Evolutionary conservation across 306 rosid genomes (phyloP).

Genomic region (Cercis canadensis): DNA sequence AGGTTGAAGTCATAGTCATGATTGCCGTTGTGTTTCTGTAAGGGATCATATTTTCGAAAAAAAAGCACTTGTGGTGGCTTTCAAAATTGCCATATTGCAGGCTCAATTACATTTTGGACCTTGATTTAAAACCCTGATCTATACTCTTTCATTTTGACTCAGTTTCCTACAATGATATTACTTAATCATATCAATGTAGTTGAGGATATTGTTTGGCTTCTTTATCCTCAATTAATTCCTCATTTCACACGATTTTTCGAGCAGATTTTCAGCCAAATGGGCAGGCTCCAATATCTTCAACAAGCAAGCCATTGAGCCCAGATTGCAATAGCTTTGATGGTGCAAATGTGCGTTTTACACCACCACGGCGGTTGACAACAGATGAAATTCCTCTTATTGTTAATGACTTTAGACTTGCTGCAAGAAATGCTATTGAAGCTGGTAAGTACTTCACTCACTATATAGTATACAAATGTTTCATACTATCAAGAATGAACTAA

Average conservation of each 20-base stretch:
- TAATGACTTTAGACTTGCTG: conserved; percentile 53
- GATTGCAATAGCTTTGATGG: neutral
- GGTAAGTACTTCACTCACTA: conserved; percentile 27
- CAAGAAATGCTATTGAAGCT: conserved; percentile 62
- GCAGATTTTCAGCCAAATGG: conserved; percentile 57
- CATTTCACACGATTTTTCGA: neutral
- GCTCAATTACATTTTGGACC: no score
- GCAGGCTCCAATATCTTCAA: conserved; percentile 50
- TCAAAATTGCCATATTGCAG: no score
- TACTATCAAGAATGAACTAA: neutral
- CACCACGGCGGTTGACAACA: conserved; percentile 44
- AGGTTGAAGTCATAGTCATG: no score
- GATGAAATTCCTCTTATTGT: conserved; percentile 53
- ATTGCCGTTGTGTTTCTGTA: no score
- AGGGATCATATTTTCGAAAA: no score
- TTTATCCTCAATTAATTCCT: neutral
- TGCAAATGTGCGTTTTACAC: conserved; percentile 20
- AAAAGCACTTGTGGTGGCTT: no score
- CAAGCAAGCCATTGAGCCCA: conserved; percentile 40
- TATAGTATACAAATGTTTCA: neutral
- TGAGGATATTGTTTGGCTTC: no score
- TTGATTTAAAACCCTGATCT: no score
- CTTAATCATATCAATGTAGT: no score
- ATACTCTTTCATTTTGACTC: no score
- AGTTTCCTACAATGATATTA: no score